These are phyloP conservation scores for Delphinella strobiligena DNA, from an alignment of 2,329 filamentous ascomycete genomes.

Conservation along the genomic window DNA sequence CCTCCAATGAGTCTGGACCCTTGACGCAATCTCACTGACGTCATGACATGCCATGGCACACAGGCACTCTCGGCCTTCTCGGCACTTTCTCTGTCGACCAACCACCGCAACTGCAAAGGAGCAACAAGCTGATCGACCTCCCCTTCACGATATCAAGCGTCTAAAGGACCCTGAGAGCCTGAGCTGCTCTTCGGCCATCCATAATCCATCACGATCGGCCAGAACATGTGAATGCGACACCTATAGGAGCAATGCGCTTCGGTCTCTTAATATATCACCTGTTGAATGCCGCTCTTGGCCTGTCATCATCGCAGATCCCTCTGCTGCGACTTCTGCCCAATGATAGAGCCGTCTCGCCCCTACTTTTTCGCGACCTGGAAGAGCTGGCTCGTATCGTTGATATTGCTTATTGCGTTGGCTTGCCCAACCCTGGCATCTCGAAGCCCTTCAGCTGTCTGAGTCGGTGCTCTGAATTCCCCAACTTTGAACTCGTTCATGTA, in stretches of 20 bases:
- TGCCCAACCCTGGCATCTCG: constrained; percentile 67
- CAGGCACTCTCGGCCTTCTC: too few relatives aligned
- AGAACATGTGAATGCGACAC: constrained; percentile 19
- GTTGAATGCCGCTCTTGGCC: background rate
- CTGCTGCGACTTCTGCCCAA: constrained; percentile 19
- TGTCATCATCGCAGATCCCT: constrained; percentile 17
- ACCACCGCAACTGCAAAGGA: too few relatives aligned
- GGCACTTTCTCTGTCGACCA: too few relatives aligned
- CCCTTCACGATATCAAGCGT: too few relatives aligned
- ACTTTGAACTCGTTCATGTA: constrained; percentile 62
- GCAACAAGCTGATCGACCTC: too few relatives aligned
- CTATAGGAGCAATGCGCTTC: constrained; percentile 8
- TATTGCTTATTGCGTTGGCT: constrained; percentile 86
- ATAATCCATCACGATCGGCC: too few relatives aligned
- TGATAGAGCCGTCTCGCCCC: constrained; percentile 38
- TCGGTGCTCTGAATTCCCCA: constrained; percentile 72
- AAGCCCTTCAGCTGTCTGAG: constrained; percentile 78
- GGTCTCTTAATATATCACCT: background rate
- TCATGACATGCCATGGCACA: too few relatives aligned
- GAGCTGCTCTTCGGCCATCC: too few relatives aligned
- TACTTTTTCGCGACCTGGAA: constrained; percentile 71
- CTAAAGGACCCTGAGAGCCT: too few relatives aligned
- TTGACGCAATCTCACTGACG: too few relatives aligned
- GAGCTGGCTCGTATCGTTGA: constrained; percentile 85
- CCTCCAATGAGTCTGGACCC: too few relatives aligned